Conservation (phyloP, 2,329 filamentous ascomycete genomes). For the Pseudogymnoascus sp. region DNA sequence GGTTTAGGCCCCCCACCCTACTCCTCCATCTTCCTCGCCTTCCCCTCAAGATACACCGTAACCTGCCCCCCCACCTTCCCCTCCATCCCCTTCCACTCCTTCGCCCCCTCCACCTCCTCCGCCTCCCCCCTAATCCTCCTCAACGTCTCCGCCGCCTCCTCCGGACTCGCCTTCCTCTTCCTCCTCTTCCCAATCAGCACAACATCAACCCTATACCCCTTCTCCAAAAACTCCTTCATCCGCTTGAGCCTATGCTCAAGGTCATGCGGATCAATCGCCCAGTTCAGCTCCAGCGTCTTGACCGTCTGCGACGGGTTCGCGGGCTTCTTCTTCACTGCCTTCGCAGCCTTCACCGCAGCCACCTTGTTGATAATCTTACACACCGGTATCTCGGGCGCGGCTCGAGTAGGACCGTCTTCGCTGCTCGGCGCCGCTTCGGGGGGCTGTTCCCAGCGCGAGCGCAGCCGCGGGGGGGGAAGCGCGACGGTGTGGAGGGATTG, state of each 20-base stretch:
- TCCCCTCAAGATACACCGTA: conserved; percentile 23
- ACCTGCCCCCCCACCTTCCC: conserved; percentile 38
- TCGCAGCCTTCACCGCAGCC: conserved; percentile 39
- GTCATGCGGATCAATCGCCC: conserved; percentile 74
- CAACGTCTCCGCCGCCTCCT: conserved; percentile 55
- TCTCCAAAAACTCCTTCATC: conserved; percentile 59
- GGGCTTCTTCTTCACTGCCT: conserved; percentile 36
- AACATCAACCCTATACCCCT: conserved; percentile 70
- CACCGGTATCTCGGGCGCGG: conserved; percentile 43
- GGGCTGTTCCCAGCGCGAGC: neutral
- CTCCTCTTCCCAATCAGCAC: conserved; percentile 59
- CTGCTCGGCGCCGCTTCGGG: neutral
- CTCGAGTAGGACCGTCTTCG: conserved; percentile 28
- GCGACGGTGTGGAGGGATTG: conserved; percentile 44
- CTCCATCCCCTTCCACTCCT: conserved; percentile 37
- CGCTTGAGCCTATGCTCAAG: conserved; percentile 62
- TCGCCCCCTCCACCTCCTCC: conserved; percentile 30
- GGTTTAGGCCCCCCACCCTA: conserved; percentile 5
- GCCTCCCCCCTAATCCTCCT: conserved; percentile 36
- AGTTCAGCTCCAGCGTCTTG: conserved; percentile 85
- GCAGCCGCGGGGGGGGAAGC: conserved; percentile 21
- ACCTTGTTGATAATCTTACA: conserved; percentile 62
- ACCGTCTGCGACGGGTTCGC: conserved; percentile 33
- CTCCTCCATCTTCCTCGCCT: conserved; percentile 13
- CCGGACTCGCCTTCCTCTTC: conserved; percentile 48